Evolutionary conservation across 257 asterid genomes (phyloP).

Genomic region (Nicotiana undulata): DNA sequence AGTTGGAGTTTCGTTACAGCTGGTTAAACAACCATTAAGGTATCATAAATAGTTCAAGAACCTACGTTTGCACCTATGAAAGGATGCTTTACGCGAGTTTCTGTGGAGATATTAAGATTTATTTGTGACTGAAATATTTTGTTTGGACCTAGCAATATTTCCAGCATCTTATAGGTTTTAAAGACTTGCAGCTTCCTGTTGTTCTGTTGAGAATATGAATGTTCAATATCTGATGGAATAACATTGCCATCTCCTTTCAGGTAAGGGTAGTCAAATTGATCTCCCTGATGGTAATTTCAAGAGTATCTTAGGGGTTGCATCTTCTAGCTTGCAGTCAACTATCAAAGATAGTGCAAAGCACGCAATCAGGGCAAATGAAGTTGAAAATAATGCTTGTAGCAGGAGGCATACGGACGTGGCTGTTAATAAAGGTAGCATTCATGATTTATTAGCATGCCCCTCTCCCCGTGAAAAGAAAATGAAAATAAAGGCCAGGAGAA

Average conservation of each 20-base stretch:
- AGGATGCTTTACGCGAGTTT: background rate
- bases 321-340: background rate
- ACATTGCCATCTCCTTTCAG: constrained; percentile 6
- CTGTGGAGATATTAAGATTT: background rate
- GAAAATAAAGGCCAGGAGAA: background rate
- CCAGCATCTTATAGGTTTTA: background rate
- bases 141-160: background rate
- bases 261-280: background rate
- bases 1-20: background rate
- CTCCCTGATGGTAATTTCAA: background rate
- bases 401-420: too few species aligned
- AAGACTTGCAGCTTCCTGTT: background rate
- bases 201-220: background rate
- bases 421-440: too few species aligned
- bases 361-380: too few species aligned
- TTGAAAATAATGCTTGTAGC: too few species aligned
- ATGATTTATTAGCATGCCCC: too few species aligned
- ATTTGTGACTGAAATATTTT: background rate
- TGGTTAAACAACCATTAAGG: background rate
- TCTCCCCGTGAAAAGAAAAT: background rate
- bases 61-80: background rate
- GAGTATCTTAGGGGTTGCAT: background rate
- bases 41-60: background rate
- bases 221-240: background rate
- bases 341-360: background rate